These are phyloP conservation scores for Priceomyces castillae DNA, from an alignment of 805 yeast species.

Conservation along the genomic window DNA sequence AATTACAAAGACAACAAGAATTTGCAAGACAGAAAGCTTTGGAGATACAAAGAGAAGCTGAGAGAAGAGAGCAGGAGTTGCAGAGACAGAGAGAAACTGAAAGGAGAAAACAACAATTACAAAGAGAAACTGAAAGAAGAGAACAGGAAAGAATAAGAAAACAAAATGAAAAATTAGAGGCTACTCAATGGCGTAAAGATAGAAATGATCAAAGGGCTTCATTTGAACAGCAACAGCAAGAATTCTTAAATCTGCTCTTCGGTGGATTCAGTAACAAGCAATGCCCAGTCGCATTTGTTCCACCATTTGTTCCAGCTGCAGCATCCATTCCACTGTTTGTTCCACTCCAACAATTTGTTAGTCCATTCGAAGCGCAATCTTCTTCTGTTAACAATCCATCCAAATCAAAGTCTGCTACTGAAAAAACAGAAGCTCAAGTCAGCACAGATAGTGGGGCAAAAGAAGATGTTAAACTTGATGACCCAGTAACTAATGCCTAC, in stretches of 20 bases:
- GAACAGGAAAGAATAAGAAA: constrained; percentile 3
- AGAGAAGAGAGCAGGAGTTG: constrained; percentile 6
- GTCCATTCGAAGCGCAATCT: no score
- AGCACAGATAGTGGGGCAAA: no score
- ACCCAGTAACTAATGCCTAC: not conserved
- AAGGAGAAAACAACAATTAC: constrained; percentile 6
- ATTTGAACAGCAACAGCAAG: constrained; percentile 17
- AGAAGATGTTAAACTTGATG: no score
- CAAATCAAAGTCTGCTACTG: no score
- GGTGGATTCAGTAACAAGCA: constrained; percentile 7
- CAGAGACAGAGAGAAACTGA: constrained; percentile 4
- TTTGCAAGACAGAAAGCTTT: not conserved
- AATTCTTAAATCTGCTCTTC: constrained; percentile 22
- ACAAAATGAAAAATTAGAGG: constrained; percentile 7
- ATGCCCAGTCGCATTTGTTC: not conserved
- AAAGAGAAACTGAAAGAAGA: constrained; percentile 7
- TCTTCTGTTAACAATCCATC: no score
- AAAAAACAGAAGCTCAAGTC: not conserved
- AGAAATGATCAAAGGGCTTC: constrained; percentile 8
- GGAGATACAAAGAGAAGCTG: constrained; percentile 7
- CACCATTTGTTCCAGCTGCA: not conserved
- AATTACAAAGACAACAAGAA: constrained; percentile 4
- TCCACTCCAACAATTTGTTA: not conserved
- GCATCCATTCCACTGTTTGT: not conserved
- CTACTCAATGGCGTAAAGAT: constrained; percentile 5